Base-by-base conservation (phyloP, 2,329 filamentous ascomycete genomes). In the Acrodontium crateriforme region DNA sequence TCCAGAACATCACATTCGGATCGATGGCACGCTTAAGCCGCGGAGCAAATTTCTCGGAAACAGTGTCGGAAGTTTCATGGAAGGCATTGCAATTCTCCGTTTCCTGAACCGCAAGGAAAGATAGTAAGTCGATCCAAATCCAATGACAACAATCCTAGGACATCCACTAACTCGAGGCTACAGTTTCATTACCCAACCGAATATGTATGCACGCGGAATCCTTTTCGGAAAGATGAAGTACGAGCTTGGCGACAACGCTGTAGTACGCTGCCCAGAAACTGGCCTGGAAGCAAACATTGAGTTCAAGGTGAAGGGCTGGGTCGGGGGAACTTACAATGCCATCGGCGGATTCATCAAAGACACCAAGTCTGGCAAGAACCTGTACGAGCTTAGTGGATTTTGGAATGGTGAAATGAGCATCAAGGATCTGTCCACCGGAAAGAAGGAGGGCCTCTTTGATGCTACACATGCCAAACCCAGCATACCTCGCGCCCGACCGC, bases 211-310 rank as follows among this genome's bases (percentile, higher is more conserved):
- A 13, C 73, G 89, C 37, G 87, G 89, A 18, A 95, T 98, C 35
- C 65, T 98, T 6, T 94, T 98, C 47, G 89, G 89, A 25, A 95
- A 94, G 56, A 95, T 98, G 89, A 95, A 94, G 56, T 98, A 95
- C 56, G 89, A 98, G 60, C 72, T 98, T 6, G 89, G 87, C 39
- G 87, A 95, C 53, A 85, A 93, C 60, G 93, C 85, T 52, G 82
- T 84, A 45, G 81, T 98, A 12, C 71, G 77, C 40, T 95, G 89
- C 53, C 83, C 87, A 0, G 87, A 95, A 53, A 70, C 83, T 11
- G 77, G 84, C 32, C 65, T 98, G 11, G 70, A 74, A 15, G 87
- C 84, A 35, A 87, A 98, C 51, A 74, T 98, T 36, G 89, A 98
- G 41, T 98, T 98, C 69, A 95, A 95, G 62, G 91, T 83, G 28